Percentiles rank a stretch among this genome's conserved stretches.
phyloP scores from a whole-genome alignment of 2,329 filamentous ascomycete species.

The Lachnellula arida region DNA sequence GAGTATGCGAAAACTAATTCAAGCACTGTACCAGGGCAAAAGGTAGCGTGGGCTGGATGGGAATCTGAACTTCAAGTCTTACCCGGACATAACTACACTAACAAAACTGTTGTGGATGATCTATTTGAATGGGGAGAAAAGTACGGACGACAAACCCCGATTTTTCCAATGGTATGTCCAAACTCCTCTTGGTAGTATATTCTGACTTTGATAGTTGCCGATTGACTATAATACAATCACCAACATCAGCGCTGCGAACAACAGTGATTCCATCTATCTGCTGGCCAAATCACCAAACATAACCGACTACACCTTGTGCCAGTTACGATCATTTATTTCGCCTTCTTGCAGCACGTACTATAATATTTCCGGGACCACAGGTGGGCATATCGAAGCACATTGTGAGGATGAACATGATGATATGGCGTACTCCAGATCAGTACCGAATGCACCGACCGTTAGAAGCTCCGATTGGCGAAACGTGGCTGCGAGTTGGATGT shows the following conservation, averaged over 20 bases:
- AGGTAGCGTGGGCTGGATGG: conserved; percentile 36
- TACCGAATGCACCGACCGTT: conserved; percentile 30
- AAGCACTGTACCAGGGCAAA: conserved; percentile 36
- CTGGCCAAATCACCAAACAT: conserved; percentile 46
- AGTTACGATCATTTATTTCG: conserved; percentile 59
- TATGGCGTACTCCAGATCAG: conserved; percentile 49
- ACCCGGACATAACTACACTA: conserved; percentile 40
- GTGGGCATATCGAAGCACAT: conserved; percentile 53
- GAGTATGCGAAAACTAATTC: conserved; percentile 35
- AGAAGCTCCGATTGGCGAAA: conserved; percentile 50
- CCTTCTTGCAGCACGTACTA: conserved; percentile 63
- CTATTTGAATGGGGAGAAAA: conserved; percentile 62
- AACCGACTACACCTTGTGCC: conserved; percentile 61
- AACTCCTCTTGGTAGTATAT: conserved; percentile 31
- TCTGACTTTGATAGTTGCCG: conserved; percentile 43
- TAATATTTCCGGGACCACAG: conserved; percentile 49
- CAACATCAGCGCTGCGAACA: conserved; percentile 44
- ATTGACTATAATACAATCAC: conserved; percentile 61
- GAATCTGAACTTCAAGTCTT: conserved; percentile 34
- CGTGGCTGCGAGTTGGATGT: conserved; percentile 49
- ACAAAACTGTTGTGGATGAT: conserved; percentile 60
- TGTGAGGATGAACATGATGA: conserved; percentile 55
- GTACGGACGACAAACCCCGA: conserved; percentile 47
- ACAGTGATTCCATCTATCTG: conserved; percentile 58
- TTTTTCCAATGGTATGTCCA: conserved; percentile 43